These are phyloP conservation scores for Kodamaea jinghongensis DNA, from an alignment of 805 yeast genomes.

Conservation along the genomic window DNA sequence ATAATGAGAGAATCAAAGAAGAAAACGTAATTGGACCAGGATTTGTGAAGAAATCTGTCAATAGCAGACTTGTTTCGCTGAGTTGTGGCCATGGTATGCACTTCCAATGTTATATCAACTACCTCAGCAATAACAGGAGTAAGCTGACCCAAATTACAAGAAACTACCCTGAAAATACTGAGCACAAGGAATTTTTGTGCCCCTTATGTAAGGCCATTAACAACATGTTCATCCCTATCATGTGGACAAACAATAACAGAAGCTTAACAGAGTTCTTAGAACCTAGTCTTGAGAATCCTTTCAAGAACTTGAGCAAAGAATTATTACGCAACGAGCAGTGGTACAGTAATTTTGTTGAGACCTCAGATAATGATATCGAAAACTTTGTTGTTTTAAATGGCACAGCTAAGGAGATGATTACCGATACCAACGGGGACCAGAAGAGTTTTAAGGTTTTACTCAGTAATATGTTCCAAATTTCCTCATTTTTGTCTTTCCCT, in stretches of 20 bases:
- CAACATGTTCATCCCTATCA: conserved; percentile 77
- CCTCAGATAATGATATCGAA: conserved; percentile 23
- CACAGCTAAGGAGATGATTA: conserved; percentile 28
- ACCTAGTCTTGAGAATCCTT: conserved; percentile 11
- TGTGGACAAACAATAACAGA: conserved; percentile 52
- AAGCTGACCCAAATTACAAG: conserved; percentile 74
- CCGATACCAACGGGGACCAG: conserved; percentile 15
- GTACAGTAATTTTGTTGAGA: conserved; percentile 22
- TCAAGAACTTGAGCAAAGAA: conserved; percentile 15
- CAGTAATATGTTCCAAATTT: conserved; percentile 33
- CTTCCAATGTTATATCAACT: conserved; percentile 67
- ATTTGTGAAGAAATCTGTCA: conserved; percentile 45
- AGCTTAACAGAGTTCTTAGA: conserved; percentile 22
- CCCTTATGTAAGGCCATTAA: conserved; percentile 88
- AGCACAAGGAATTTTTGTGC: conserved; percentile 74
- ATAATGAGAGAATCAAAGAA: conserved; percentile 35
- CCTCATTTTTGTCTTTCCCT: conserved; percentile 38
- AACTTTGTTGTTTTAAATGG: conserved; percentile 23
- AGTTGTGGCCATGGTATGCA: conserved; percentile 97
- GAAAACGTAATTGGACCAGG: conserved; percentile 66
- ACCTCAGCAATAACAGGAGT: conserved; percentile 51
- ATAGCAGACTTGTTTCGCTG: conserved; percentile 50
- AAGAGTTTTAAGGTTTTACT: conserved; percentile 28
- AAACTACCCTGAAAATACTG: conserved; percentile 72
- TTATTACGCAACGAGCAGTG: conserved; percentile 20